A percentile compares a stretch with the other conserved stretches of the same genome.
phyloP scores from a whole-genome alignment of 192 early-diverging fungal species.

The Podila epicladia region DNA sequence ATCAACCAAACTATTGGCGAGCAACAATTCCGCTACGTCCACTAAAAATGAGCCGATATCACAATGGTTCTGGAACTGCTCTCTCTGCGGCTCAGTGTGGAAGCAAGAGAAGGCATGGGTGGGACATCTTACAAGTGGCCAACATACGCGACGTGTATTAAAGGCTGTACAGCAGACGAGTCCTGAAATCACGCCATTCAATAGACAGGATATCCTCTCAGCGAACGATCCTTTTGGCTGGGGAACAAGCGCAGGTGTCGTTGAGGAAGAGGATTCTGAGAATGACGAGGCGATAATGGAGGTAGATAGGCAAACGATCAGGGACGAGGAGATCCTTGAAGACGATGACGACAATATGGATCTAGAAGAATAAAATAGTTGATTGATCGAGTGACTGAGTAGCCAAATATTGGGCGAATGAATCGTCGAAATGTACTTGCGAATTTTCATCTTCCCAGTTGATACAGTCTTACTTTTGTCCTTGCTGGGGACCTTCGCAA shows the following conservation, averaged over 20 bases:
- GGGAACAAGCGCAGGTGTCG: slow-evolving; percentile 19
- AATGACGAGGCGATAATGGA: slow-evolving; percentile 13
- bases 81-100: slow-evolving; percentile 19
- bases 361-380: slow-evolving; percentile 2
- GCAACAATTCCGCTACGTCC: not conserved
- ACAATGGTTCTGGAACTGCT: slow-evolving; percentile 9
- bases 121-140: slow-evolving; percentile 25
- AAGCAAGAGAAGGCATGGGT: slow-evolving; percentile 17
- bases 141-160: slow-evolving; percentile 16
- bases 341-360: slow-evolving; percentile 14
- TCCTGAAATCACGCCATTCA: slow-evolving; percentile 6
- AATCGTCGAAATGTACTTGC: too few relatives aligned
- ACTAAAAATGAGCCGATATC: not conserved
- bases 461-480: too few relatives aligned
- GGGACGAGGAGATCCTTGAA: not conserved
- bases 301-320: not conserved
- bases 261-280: slow-evolving; percentile 30
- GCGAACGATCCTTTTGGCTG: slow-evolving; percentile 32
- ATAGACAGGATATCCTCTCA: slow-evolving; percentile 13
- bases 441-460: too few relatives aligned
- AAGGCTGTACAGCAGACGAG: slow-evolving; percentile 3
- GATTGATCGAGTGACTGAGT: too few relatives aligned
- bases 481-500: too few relatives aligned
- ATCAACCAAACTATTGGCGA: not conserved
- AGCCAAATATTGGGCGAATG: too few relatives aligned